Base-by-base conservation (phyloP, 176 grass and related monocot species). In the Oropetium thomaeum region DNA sequence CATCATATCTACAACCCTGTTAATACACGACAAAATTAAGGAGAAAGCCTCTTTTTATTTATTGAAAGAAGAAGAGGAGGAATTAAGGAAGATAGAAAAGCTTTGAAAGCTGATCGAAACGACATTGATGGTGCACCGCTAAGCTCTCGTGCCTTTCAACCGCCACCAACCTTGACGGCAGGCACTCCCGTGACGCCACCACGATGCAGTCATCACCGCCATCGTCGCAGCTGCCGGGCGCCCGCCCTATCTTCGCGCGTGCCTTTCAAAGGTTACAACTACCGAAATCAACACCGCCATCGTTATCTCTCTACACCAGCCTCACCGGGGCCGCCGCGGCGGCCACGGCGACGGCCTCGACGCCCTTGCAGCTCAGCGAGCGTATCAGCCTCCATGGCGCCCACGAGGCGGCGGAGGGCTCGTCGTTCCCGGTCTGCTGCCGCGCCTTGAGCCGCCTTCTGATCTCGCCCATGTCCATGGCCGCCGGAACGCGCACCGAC, bases 401-500 rank as follows among this genome's bases (percentile, higher is more conserved):
- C 32, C 84, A 83, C 53, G 37, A 26, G 10, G 53, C 32, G 58
- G 5, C 0, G 7, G 58, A 10, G 6, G 42, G 8, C 14, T 76
- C 58, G 74, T 76, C 58, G 74, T 76, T 76, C 29, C 64, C n/a
- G n/a, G n/a, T n/a, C n/a, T n/a, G n/a, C n/a, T 76, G 47, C 31
- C 80, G 81, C 34, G 81, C 82, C 28, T 84, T 83, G 19, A 81
- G 78, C 39, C 93, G 81, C 70, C 31, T 89, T 79, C 76, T 89
- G 78, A 96, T 92, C 58, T 96, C 89, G 26, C 54, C 76, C 80
- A 92, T 81, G 68, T 96, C 84, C 89, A 92, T 96, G 71, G 62
- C 81, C 34, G 84, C 71, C 54, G 93, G 89, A 47, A 83, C 87
- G 65, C 78, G 69, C 87, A 86, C 82, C 38, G 84, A 78, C 52